These are phyloP conservation scores for Ananas comosus DNA, from an alignment of 176 grass and related monocot species.

Conservation along the genomic window DNA sequence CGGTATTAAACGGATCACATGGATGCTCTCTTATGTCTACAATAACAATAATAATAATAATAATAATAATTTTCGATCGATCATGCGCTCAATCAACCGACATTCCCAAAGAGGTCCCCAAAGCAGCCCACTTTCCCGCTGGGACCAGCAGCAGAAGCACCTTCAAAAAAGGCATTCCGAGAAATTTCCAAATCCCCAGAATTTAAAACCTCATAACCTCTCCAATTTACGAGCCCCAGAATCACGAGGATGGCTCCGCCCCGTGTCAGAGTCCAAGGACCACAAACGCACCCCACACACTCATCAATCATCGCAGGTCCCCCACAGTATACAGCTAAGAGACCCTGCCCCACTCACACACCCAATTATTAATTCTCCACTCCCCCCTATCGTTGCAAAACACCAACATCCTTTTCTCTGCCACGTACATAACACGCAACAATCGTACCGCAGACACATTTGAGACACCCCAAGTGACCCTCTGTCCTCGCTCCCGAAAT, in stretches of 20 bases:
- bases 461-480: not conserved
- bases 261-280: conserved; percentile 16
- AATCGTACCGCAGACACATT: not conserved
- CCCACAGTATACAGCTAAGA: conserved; percentile 9
- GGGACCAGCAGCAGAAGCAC: too few relatives aligned
- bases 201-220: not conserved
- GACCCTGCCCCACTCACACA: conserved; percentile 16
- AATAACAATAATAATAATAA: too few relatives aligned
- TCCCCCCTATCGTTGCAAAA: not conserved
- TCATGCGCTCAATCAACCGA: too few relatives aligned
- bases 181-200: not conserved
- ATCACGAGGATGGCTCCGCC: conserved; percentile 18
- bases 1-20: too few relatives aligned
- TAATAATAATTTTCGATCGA: too few relatives aligned
- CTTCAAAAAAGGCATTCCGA: not conserved
- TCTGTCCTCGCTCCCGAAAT: not conserved
- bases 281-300: not conserved
- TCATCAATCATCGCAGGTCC: conserved; percentile 29
- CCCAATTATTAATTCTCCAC: conserved; percentile 22
- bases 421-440: not conserved
- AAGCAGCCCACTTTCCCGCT: too few relatives aligned
- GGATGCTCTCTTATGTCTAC: too few relatives aligned
- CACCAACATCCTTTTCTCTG: conserved; percentile 4
- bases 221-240: conserved; percentile 21
- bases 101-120: too few relatives aligned